Base-by-base conservation (phyloP, 2,329 filamentous ascomycete genomes). In the Byssothecium circinans region DNA sequence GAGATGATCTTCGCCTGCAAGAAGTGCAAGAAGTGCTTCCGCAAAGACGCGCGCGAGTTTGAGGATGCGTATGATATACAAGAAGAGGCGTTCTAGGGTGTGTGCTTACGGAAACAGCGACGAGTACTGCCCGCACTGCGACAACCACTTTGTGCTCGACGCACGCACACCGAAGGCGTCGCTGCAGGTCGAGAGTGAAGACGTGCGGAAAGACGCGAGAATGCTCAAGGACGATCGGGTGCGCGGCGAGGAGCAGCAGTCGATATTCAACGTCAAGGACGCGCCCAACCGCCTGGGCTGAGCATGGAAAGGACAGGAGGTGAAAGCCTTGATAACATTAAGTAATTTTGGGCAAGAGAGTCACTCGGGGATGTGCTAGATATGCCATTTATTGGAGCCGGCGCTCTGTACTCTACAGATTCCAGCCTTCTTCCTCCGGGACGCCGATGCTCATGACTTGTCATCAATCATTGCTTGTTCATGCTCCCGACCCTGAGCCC, bases 1-100 rank as follows among this genome's bases (percentile, higher is more conserved):
- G 94, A 99, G 67, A 95, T 99, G 90, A 82, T 79, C 30, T 97
- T 99, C 67, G 90, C 89, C 43, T 99, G 94, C 82, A 99, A 99
- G 66, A 99, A 99, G 78, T 99, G 94, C 84, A 91, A 88, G 61
- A 99, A 99, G 75, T 91, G 87, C 74, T 99, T 99, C 79, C 87
- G 94, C 60, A 99, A 97, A 71, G 89, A 99, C 64, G 87, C 87
- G 37, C 77, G 83, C 56, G 89, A 96, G 70, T 96, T 96, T 63
- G 94, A 99, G 61, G 94, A 99, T 61, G 87, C 78, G 78, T 80
- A 19, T 3, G 46, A 10, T 4, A 22, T 10, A 25, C 18, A 58
- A 38, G 55, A 55, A 57, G 38, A 35, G 34, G 25, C 5, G 23
- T 5, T 25, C 23, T 10, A 10, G 23, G 10, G 10, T 10, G 10